A percentile compares a stretch with the other conserved stretches of the same genome.
Evolutionary conservation across 1,284 basidiomycete species (phyloP).

Genomic region (Ceratobasidium sp.): DNA sequence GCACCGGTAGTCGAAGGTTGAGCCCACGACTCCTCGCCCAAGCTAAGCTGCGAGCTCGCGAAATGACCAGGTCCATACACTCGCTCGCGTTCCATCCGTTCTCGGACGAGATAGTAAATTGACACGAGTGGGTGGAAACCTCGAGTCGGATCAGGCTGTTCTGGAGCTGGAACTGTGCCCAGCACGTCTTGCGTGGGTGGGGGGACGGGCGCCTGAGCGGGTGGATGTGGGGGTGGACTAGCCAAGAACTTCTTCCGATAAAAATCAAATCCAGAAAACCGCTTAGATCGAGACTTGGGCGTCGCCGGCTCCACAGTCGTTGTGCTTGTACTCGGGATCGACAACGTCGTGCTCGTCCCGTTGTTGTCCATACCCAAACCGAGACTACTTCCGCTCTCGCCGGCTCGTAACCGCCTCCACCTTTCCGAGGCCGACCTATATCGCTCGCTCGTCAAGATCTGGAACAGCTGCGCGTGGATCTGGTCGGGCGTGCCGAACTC

Average conservation of each 20-base stretch:
- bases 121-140: slow-evolving; percentile 96
- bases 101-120: slow-evolving; percentile 95
- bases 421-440: slow-evolving; percentile 80
- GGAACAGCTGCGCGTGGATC: slow-evolving; percentile 80
- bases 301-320: slow-evolving; percentile 51
- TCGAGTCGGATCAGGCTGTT: slow-evolving; percentile 81
- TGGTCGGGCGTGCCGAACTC: slow-evolving; percentile 93
- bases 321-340: slow-evolving; percentile 19
- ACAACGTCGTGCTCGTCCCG: slow-evolving; percentile 8
- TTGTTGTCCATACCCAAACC: neutral
- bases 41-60: slow-evolving; percentile 85
- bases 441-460: slow-evolving; percentile 81
- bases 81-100: slow-evolving; percentile 93
- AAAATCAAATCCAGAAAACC: slow-evolving; percentile 95
- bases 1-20: neutral
- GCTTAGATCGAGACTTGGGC: slow-evolving; percentile 59
- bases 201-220: slow-evolving; percentile 52
- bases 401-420: slow-evolving; percentile 81
- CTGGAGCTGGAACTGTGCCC: slow-evolving; percentile 62
- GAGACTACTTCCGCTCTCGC: slow-evolving; percentile 60
- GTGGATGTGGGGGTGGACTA: slow-evolving; percentile 69
- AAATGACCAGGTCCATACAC: slow-evolving; percentile 96
- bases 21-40: slow-evolving; percentile 42
- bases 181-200: slow-evolving; percentile 62
- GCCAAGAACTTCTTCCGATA: slow-evolving; percentile 92